Evolutionary conservation across 768 basidiomycete species (phyloP), one percentile per base, ranked within the genome.

Genomic region (Cystofilobasidium macerans): DNA sequence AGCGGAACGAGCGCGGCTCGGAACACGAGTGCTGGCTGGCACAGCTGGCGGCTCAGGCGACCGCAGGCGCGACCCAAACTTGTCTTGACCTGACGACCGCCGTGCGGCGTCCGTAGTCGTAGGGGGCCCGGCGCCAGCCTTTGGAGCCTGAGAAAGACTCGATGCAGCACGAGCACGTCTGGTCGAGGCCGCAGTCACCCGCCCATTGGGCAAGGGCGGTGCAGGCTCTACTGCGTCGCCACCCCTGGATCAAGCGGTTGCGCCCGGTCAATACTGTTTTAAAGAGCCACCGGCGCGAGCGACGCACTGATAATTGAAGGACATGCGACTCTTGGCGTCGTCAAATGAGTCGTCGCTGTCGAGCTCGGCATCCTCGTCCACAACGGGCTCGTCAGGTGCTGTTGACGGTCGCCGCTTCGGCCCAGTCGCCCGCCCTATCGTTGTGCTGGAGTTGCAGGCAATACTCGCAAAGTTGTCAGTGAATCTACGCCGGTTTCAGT

Each of bases 21-120:
- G n/a, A n/a, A n/a, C n/a, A n/a, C n/a, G n/a, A n/a, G n/a, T n/a
- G 38, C 40, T 42, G 58, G 7, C 8, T 42, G 36, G 20, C 35
- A 24, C 58, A 2, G 40, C 9, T 6, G 58, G 8, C 22, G 80
- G 76, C 47, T 88, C 86, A 56, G 79, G 81, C 28, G 86, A 83
- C 54, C 93, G 78, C 42, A 93, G 79, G 22, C 92, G 83, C 47
- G 84, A 83, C 26, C 89, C 92, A 77, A 95, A 94, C 76, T 95
- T 95, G 67, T 91, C 92, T 72, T 91, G 88, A 22, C 88, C 89
- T 60, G 86, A 87, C 11, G 88, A 89, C 76, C 88, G 86, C 60
- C 87, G 80, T 26, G 35, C 40, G 54, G 53, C 36, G 20, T 57
- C n/a, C n/a, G n/a, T 62, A 30, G 68, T 57, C n/a, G 70, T 72